These are phyloP conservation scores for Diaporthe caulivora DNA, from an alignment of 2,329 filamentous ascomycete species.

Conservation along the genomic window DNA sequence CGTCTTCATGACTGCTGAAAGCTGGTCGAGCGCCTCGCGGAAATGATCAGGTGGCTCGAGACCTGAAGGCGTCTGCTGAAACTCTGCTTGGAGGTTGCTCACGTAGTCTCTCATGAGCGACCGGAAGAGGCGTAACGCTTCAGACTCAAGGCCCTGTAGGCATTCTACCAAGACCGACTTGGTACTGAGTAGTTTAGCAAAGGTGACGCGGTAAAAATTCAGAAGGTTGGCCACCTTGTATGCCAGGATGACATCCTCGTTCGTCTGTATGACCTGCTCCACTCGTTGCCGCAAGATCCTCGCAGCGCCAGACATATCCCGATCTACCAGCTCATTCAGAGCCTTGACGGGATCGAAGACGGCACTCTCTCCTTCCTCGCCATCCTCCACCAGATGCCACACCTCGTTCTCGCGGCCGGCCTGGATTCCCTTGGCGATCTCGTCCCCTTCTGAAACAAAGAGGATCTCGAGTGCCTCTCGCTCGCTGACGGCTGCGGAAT, in stretches of 20 bases:
- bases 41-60: conserved; percentile 85
- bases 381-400: conserved; percentile 77
- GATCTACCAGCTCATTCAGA: conserved; percentile 86
- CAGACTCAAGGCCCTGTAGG: conserved; percentile 77
- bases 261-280: conserved; percentile 91
- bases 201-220: conserved; percentile 89
- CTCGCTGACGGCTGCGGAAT: conserved; percentile 94
- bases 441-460: conserved; percentile 90
- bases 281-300: conserved; percentile 89
- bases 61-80: conserved; percentile 77
- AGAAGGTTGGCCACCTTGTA: conserved; percentile 93
- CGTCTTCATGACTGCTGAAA: conserved; percentile 84
- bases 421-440: conserved; percentile 85
- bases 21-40: conserved; percentile 80
- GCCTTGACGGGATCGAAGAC: conserved; percentile 86
- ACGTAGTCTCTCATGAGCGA: conserved; percentile 85
- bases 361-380: conserved; percentile 60
- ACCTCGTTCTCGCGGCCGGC: conserved; percentile 85
- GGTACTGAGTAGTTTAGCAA: conserved; percentile 80
- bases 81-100: conserved; percentile 78
- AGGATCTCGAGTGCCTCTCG: conserved; percentile 91
- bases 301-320: conserved; percentile 84
- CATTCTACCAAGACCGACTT: conserved; percentile 78
- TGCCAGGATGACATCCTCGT: conserved; percentile 88
- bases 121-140: conserved; percentile 86